Percentiles rank a stretch among this genome's conserved stretches.
phyloP scores from a whole-genome alignment of 1,139 yeast genomes.

The Candida sanyaensis region DNA sequence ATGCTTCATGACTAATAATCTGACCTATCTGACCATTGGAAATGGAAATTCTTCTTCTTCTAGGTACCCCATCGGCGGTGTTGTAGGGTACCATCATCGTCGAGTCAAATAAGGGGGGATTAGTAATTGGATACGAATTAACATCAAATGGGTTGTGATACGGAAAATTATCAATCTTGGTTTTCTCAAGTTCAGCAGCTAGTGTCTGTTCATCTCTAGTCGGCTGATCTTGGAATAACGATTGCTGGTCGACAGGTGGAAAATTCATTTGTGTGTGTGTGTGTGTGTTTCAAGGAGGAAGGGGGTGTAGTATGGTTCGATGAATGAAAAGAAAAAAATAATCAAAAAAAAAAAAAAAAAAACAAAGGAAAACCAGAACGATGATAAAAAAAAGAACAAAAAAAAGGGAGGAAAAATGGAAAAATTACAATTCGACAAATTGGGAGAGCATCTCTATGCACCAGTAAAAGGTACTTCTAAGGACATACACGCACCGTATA shows the following conservation, averaged over 20 bases:
- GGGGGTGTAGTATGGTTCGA: background rate
- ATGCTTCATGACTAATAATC: slow-evolving; percentile 51
- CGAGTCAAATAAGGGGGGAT: slow-evolving; percentile 65
- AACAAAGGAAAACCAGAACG: too few relatives aligned
- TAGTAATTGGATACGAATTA: slow-evolving; percentile 59
- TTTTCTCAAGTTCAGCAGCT: background rate
- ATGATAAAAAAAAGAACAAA: too few relatives aligned
- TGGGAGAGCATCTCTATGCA: too few relatives aligned
- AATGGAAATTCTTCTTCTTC: slow-evolving; percentile 67
- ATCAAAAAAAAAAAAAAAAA: background rate
- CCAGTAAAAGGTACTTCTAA: too few relatives aligned
- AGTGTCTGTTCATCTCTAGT: background rate
- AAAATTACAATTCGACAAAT: too few relatives aligned
- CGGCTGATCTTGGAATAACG: slow-evolving; percentile 1
- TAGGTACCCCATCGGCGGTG: slow-evolving; percentile 41
- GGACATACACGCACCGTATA: too few relatives aligned
- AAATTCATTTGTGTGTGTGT: background rate
- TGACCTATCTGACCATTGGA: slow-evolving; percentile 83
- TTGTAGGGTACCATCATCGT: slow-evolving; percentile 45
- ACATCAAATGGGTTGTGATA: slow-evolving; percentile 42
- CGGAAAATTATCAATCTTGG: slow-evolving; percentile 7
- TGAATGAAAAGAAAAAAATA: background rate
- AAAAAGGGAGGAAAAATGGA: too few relatives aligned
- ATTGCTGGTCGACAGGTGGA: background rate
- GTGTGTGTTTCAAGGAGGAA: too few relatives aligned